Evolutionary conservation across 441 rosid species (phyloP), one percentile per base, ranked within the genome.

Genomic region (Adansonia grandidieri): DNA sequence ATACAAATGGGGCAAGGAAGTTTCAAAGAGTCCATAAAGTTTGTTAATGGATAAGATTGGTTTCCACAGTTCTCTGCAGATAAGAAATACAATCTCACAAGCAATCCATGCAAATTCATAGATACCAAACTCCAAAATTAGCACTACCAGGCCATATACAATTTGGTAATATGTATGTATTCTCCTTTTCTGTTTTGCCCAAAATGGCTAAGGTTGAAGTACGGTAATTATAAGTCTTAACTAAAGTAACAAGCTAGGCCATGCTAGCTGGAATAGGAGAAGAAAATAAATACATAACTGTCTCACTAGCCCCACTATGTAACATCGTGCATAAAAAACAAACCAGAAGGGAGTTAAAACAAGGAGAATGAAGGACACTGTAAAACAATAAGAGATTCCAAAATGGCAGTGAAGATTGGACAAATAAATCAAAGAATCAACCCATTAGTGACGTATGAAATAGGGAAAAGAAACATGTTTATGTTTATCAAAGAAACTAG

Each of bases 1-100:
- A 32, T 56, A 37, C 8, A 71, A 62, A 37, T 76, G 10, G 48
- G 20, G 14, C 24, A 60, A 24, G 24, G 75, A 82, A 77, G 69
- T 80, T 73, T 56, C 75, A 19, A 72, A 71, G 44, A 78, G 47
- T 80, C 56, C 83, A 24, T 28, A 66, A 50, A 58, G 42, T 51
- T 64, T 15, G 66, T 37, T 15, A 56, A 64, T 22, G 57, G 11
- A 24, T 15, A 19, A 54, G 44, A 14, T 32, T 32, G 64, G 10
- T 3, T 1, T 17, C 28, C 37, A n/a, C 15, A 42, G 1, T 58
- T 73, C 47, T 66, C 45, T 62, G 7, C 58, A 15, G 51, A 61
- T 2, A 56, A 73, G 48, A 51, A 64, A 78, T 73, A 62, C 62
- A 73, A 17, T 40, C 69, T 17, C 58, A 71, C 45, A 57, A 56